phyloP scores from a whole-genome alignment of 2,329 filamentous ascomycete species.

The Bipolaris cookei region DNA sequence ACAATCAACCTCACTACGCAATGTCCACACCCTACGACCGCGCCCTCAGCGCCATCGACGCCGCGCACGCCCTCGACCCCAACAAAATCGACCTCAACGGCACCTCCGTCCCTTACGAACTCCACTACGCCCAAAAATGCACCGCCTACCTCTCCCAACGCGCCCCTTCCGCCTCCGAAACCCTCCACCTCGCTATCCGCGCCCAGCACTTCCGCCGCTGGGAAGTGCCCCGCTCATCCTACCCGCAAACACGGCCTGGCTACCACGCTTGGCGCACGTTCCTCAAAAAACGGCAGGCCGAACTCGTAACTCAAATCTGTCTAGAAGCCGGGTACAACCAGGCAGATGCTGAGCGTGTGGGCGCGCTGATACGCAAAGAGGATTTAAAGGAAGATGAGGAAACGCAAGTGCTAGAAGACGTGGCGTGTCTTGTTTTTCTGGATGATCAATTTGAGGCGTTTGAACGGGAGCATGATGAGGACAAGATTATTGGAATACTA shows the following conservation, averaged over 20 bases:
- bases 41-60: constrained; percentile 73
- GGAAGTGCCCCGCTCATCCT: constrained; percentile 77
- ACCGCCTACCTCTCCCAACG: constrained; percentile 71
- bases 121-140: constrained; percentile 83
- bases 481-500: constrained; percentile 69
- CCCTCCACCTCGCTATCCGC: constrained; percentile 76
- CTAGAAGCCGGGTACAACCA: constrained; percentile 56
- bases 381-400: constrained; percentile 69
- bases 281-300: constrained; percentile 74
- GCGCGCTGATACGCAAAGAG: constrained; percentile 79
- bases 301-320: constrained; percentile 64
- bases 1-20: neutral
- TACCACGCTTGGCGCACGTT: constrained; percentile 82
- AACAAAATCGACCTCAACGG: constrained; percentile 57
- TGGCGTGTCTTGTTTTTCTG: constrained; percentile 84
- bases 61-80: constrained; percentile 72
- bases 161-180: constrained; percentile 66
- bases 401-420: constrained; percentile 80
- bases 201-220: constrained; percentile 87
- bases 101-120: constrained; percentile 70
- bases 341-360: constrained; percentile 67
- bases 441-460: constrained; percentile 87
- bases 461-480: constrained; percentile 74
- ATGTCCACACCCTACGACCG: constrained; percentile 40
- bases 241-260: constrained; percentile 75